Base-by-base conservation (phyloP, 306 rosid species). In the Corylus heterophylla region DNA sequence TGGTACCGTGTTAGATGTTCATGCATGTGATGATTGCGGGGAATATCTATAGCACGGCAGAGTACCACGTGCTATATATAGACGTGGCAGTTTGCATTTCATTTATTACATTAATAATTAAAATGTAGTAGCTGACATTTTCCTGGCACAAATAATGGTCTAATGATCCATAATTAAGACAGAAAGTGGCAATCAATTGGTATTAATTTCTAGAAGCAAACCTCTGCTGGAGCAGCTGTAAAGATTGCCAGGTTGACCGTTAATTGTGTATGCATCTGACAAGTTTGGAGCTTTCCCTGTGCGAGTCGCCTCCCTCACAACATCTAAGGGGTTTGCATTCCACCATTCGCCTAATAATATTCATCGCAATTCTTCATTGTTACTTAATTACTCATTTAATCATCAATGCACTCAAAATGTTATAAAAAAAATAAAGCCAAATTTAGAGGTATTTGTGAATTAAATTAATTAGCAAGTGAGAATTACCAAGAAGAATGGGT, bases 191-290 rank as follows among this genome's bases (percentile, higher is more conserved):
- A 39, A 39, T 39, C 44, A 39, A 39, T 42, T 42, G 5, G 74
- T 63, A 83, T 74, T 29, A 31, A 62, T 62, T 62, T 31, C 2
- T 29, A 54, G 14, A 75, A 70, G 18, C 18, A 76, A 68, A 90
- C 94, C 89, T 90, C 90, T 79, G 87, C 42, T 84, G n/a, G 99
- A 95, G 82, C 99, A 95, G 1, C 90, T 85, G 88, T 95, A 95
- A 48, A 95, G 90, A 54, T 95, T 98, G 35, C 99, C 99, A 5
- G 98, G 99, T 85, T 95, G 99, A 73, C 96, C 99, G 77, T 95
- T 93, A 70, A 95, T 87, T 54, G 99, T 95, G 78, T 79, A 95
- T 0, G 99, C 98, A 82, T 95, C 90, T 4, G 99, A 93, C 3
- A 85, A 66, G 69, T 93, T 95, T 0, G 99, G 98, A 76, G 93